Percentiles rank a stretch among this genome's conserved stretches.
These are phyloP conservation scores for Melocanna baccifera DNA, from an alignment of 176 grass and related monocot species.

Conservation along the genomic window DNA sequence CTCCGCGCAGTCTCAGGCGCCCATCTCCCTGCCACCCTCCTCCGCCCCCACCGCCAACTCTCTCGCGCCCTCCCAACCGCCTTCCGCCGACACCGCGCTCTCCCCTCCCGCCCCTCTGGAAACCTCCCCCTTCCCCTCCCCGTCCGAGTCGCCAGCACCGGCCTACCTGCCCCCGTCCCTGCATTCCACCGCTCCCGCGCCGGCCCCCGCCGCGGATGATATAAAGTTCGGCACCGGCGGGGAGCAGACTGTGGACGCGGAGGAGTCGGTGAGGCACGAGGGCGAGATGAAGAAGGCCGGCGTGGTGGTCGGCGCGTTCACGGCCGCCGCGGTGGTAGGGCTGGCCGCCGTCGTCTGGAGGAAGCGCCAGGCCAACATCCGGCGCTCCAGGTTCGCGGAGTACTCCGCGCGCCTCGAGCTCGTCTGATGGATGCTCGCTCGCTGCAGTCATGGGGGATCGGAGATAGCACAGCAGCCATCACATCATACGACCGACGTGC, in stretches of 20 bases:
- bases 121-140: not conserved
- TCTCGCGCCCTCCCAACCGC: not conserved
- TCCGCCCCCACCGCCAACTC: not conserved
- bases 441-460: not conserved
- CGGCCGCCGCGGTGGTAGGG: constrained; percentile 48
- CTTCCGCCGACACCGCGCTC: not conserved
- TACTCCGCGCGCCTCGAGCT: constrained; percentile 73
- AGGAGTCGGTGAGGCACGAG: not conserved
- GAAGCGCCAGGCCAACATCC: constrained; percentile 76
- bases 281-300: constrained; percentile 54
- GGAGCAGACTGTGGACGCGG: not conserved
- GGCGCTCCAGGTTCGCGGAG: constrained; percentile 65
- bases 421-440: constrained; percentile 36
- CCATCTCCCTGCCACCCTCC: constrained; percentile 17
- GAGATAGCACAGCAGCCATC: not conserved
- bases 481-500: not conserved
- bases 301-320: constrained; percentile 48
- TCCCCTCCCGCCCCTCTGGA: not conserved
- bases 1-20: not conserved
- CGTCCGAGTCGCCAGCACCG: not conserved
- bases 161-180: not conserved
- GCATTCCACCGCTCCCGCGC: not conserved
- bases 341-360: constrained; percentile 50
- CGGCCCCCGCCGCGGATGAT: constrained; percentile 8
- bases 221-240: not conserved